These are phyloP conservation scores for Candida insectorum DNA, from an alignment of 805 yeast species.

Conservation along the genomic window DNA sequence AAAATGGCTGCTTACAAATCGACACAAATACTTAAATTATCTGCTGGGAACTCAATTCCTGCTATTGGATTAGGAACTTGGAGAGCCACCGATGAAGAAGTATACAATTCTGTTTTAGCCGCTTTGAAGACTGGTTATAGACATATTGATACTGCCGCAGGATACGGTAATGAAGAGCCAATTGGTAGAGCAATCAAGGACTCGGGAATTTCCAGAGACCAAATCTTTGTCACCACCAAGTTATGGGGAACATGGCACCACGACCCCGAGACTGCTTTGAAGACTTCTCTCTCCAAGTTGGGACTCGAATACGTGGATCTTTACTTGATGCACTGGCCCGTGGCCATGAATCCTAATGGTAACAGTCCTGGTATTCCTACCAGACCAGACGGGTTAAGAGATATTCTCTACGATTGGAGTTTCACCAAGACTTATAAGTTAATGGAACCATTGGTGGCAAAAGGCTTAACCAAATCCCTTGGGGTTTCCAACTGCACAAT, in stretches of 20 bases:
- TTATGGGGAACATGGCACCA: constrained; percentile 55
- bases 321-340: constrained; percentile 82
- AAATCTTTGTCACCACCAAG: constrained; percentile 70
- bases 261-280: constrained; percentile 51
- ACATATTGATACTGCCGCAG: constrained; percentile 76
- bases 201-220: constrained; percentile 60
- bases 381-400: constrained; percentile 33
- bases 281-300: constrained; percentile 58
- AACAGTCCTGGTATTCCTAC: constrained; percentile 30
- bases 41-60: constrained; percentile 61
- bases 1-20: constrained; percentile 5
- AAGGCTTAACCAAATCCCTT: constrained; percentile 58
- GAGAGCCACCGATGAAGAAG: constrained; percentile 54
- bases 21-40: constrained; percentile 21
- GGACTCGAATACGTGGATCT: constrained; percentile 76
- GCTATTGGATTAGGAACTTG: constrained; percentile 74
- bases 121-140: constrained; percentile 66
- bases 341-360: constrained; percentile 38
- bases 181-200: constrained; percentile 56
- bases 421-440: constrained; percentile 52
- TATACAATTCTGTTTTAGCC: constrained; percentile 49
- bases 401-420: constrained; percentile 28
- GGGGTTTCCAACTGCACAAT: constrained; percentile 76
- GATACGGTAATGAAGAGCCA: constrained; percentile 62
- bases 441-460: constrained; percentile 55